Evolutionary conservation across 139 green algal genomes (phyloP), one percentile per base, ranked within the genome.

Genomic region (Bryopsis sp.): DNA sequence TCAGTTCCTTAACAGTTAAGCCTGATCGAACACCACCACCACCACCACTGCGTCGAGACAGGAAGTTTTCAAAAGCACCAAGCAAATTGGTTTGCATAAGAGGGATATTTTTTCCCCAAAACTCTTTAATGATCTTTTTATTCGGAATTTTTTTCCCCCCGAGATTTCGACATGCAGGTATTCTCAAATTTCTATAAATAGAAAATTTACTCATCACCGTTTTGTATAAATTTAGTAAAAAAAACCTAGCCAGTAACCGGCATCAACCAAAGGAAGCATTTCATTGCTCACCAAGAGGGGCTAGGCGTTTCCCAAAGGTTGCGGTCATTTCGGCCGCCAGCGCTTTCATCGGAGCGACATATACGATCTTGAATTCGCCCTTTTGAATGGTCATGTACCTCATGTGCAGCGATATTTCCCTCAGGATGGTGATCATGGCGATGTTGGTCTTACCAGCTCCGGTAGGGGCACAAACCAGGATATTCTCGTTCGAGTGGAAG

Each of bases 361-460:
- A 99, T 6, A 99, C 91, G 22, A 99, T 83, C 79, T 94, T 94
- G 78, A 94, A 95, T 2, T 81, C 79, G 1, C 63, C 70, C 24
- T 75, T 75, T 61, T 87, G 77, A 3, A 96, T 86, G 34, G 89
- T 73, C 6, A 85, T 85, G 39, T 88, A 65, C 5, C 64, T 48
- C 78, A 93, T 91, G 82, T 97, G 81, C 64, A 68, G 46, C 6
- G 72, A 71, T 66, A 92, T 74, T 82, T 97, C 92, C 2, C 88
- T 83, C 72, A 99, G 84, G 62, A 98, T 84, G 0, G 85, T 57
- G 29, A 97, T 87, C 94, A 99, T 99, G n/a, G 94, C 94, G 66
- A 99, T 98, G 84, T 99, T 99, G 66, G 94, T 99, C 82, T 99
- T 99, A 57, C 94, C 94, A 0, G 94, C 94, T 15, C 91, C 82